phyloP scores from a whole-genome alignment of 2,329 filamentous ascomycete genomes.

The Albophoma yamanashiensis region DNA sequence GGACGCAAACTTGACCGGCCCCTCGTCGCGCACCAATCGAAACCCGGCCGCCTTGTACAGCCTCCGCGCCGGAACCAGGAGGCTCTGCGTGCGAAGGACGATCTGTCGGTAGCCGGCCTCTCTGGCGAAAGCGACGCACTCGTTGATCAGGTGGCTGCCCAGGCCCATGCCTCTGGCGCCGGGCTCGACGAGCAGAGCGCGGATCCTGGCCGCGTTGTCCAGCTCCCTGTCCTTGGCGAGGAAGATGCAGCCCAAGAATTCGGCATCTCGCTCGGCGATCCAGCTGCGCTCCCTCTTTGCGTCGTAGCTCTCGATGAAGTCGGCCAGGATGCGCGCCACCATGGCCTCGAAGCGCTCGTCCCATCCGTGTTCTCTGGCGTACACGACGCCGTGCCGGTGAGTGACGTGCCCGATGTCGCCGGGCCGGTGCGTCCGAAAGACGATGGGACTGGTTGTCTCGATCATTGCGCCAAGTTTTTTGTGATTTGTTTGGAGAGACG shows the following conservation, averaged over 20 bases:
- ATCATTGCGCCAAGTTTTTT: background rate
- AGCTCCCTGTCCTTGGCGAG: slow-evolving; percentile 8
- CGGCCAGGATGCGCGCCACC: slow-evolving; percentile 11
- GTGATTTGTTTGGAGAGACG: background rate
- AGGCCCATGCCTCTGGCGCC: slow-evolving; percentile 9
- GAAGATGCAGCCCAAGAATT: slow-evolving; percentile 15
- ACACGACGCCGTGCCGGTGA: slow-evolving; percentile 12
- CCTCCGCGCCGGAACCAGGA: slow-evolving; percentile 6
- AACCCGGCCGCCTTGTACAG: slow-evolving; percentile 12
- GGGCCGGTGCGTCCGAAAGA: slow-evolving; percentile 7
- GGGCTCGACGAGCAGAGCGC: slow-evolving; percentile 13
- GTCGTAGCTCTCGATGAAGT: slow-evolving; percentile 13
- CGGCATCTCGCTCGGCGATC: slow-evolving; percentile 13
- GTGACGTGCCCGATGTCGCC: slow-evolving; percentile 14
- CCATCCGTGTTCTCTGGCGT: slow-evolving; percentile 9
- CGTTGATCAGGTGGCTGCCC: slow-evolving; percentile 6
- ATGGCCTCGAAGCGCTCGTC: slow-evolving; percentile 12
- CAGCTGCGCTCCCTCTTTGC: slow-evolving; percentile 13
- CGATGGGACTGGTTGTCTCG: background rate
- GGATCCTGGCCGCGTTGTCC: slow-evolving; percentile 9
- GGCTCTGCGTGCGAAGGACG: slow-evolving; percentile 9
- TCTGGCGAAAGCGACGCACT: slow-evolving; percentile 9
- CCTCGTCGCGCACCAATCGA: background rate
- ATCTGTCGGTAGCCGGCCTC: slow-evolving; percentile 8
- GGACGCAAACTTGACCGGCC: background rate